Evolutionary conservation across 1,284 basidiomycete species (phyloP).

Genomic region (Cryptococcus sp.): DNA sequence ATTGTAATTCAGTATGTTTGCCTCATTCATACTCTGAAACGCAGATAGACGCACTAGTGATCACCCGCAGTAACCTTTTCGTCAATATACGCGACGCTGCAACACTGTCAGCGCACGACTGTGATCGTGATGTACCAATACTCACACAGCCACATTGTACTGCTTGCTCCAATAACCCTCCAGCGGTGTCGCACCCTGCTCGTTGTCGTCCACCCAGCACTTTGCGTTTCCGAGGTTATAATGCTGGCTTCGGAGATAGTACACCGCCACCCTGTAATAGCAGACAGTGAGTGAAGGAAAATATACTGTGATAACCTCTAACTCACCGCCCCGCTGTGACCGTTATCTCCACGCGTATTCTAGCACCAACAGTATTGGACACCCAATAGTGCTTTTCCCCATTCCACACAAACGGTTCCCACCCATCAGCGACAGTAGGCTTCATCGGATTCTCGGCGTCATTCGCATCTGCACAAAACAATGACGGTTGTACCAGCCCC

Average conservation of each 20-base stretch:
- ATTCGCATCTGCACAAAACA: slow-evolving; percentile 53
- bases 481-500: slow-evolving; percentile 40
- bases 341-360: slow-evolving; percentile 49
- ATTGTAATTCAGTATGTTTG: background rate
- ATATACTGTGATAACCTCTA: background rate
- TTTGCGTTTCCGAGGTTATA: slow-evolving; percentile 52
- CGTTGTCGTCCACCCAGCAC: slow-evolving; percentile 55
- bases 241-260: slow-evolving; percentile 51
- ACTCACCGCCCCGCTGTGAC: slow-evolving; percentile 47
- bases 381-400: slow-evolving; percentile 53
- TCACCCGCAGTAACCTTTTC: slow-evolving; percentile 51
- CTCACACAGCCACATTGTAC: slow-evolving; percentile 51
- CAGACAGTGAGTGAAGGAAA: slow-evolving; percentile 9
- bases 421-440: slow-evolving; percentile 40
- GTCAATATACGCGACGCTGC: slow-evolving; percentile 51
- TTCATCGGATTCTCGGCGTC: slow-evolving; percentile 46
- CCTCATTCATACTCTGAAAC: background rate
- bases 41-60: slow-evolving; percentile 38
- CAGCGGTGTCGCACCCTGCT: slow-evolving; percentile 41
- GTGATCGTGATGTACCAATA: slow-evolving; percentile 1
- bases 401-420: slow-evolving; percentile 50
- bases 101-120: background rate
- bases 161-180: slow-evolving; percentile 48
- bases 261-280: slow-evolving; percentile 47
- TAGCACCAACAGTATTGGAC: slow-evolving; percentile 39